These are phyloP conservation scores for Tephrocybe sp. DNA, from an alignment of 768 basidiomycete species.

Conservation along the genomic window DNA sequence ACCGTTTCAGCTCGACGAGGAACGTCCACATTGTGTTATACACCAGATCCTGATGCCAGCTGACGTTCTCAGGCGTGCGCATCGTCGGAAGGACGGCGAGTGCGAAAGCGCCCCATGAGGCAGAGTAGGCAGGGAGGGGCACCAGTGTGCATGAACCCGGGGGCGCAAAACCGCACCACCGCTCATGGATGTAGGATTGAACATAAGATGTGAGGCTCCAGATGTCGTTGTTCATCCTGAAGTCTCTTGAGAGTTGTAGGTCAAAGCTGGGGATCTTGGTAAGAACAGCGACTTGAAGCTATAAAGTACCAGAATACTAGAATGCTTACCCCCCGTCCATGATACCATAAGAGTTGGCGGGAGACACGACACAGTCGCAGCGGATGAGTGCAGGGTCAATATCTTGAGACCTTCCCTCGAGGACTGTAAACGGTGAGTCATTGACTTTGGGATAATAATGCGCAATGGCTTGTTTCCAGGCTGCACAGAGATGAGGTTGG, in stretches of 20 bases:
- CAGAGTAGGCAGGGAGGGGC: neutral
- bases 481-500: neutral
- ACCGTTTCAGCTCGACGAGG: neutral
- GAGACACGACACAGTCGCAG: neutral
- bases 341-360: neutral
- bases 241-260: neutral
- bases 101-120: neutral
- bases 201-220: neutral
- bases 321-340: neutral
- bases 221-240: neutral
- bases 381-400: neutral
- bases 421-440: neutral
- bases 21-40: neutral
- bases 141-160: neutral
- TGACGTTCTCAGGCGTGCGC: neutral
- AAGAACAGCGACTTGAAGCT: neutral
- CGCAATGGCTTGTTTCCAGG: neutral
- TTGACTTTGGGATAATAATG: neutral
- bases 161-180: neutral
- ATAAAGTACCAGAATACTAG: neutral
- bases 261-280: neutral
- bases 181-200: neutral
- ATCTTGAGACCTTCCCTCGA: neutral
- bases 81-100: neutral
- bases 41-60: neutral